Evolutionary conservation across 1,284 basidiomycete species (phyloP).

Genomic region (Rhodotorula sp.): DNA sequence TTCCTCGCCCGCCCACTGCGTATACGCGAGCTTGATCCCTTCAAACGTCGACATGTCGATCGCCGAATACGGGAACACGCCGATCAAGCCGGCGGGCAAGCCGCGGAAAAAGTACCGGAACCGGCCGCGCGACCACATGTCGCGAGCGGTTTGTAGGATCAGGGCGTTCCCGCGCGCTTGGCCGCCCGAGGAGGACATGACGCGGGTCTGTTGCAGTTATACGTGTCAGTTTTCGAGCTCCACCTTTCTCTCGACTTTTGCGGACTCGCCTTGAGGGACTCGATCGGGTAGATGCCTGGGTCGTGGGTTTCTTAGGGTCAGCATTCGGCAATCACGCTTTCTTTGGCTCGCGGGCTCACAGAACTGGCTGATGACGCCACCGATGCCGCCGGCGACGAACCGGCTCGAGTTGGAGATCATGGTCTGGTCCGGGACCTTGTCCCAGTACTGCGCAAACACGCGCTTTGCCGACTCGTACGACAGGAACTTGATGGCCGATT

Average conservation of each 20-base stretch:
- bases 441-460: conserved; percentile 86
- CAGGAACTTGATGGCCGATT: conserved; percentile 98
- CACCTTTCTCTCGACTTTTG: conserved; percentile 44
- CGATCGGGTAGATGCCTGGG: conserved; percentile 81
- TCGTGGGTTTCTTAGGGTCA: too few species aligned
- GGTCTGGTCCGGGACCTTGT: conserved; percentile 80
- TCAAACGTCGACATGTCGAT: conserved; percentile 52
- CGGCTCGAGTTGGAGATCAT: conserved; percentile 88
- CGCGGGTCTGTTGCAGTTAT: conserved; percentile 67
- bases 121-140: conserved; percentile 75
- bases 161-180: conserved; percentile 38
- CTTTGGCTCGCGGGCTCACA: conserved; percentile 42
- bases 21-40: conserved; percentile 52
- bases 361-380: conserved; percentile 93
- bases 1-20: conserved; percentile 50
- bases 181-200: conserved; percentile 43
- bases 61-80: conserved; percentile 53
- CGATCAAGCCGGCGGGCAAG: conserved; percentile 60
- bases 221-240: conserved; percentile 69
- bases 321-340: background rate
- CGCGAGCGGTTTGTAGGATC: conserved; percentile 57
- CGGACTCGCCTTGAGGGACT: conserved; percentile 65
- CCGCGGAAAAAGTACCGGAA: conserved; percentile 86
- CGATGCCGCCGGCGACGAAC: conserved; percentile 92
- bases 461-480: conserved; percentile 94